phyloP scores from a whole-genome alignment of 2,329 filamentous ascomycete species.

The Apiospora saccharicola region DNA sequence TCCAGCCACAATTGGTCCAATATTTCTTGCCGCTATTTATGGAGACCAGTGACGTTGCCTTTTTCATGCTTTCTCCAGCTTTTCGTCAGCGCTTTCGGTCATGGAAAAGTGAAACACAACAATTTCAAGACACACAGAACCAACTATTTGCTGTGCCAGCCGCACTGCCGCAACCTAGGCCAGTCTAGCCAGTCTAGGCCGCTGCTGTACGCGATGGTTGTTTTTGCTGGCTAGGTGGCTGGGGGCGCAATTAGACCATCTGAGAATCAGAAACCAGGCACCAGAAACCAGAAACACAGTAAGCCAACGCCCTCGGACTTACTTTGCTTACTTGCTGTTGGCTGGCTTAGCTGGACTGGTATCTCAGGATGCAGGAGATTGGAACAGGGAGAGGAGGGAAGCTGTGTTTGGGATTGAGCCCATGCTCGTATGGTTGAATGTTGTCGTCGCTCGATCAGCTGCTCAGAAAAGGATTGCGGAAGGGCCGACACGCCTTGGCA shows the following conservation, averaged over 20 bases:
- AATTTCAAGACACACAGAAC: background rate
- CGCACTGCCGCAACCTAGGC: slow-evolving; percentile 8
- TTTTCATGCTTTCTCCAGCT: slow-evolving; percentile 17
- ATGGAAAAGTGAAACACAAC: background rate
- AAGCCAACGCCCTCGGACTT: background rate
- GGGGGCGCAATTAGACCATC: background rate
- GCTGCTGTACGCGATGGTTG: too few species aligned
- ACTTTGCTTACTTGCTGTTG: background rate
- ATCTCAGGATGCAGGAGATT: slow-evolving; percentile 11
- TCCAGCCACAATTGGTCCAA: slow-evolving; percentile 6
- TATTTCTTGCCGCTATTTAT: background rate
- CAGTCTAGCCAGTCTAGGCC: background rate
- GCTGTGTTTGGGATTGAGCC: slow-evolving; percentile 15
- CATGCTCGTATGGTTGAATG: slow-evolving; percentile 1
- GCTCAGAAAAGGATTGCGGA: background rate
- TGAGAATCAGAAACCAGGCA: background rate
- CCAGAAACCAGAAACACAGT: background rate
- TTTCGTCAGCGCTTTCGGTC: slow-evolving; percentile 3
- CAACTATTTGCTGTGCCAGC: background rate
- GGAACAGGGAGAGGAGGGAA: background rate
- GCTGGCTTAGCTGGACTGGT: background rate
- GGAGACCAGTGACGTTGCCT: slow-evolving; percentile 10
- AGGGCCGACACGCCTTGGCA: background rate
- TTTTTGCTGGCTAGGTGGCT: background rate
- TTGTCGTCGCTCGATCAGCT: background rate